Evolutionary conservation across 495 filamentous ascomycete genomes (phyloP), one percentile per base, ranked within the genome.

Genomic region (Penicillium soppii): DNA sequence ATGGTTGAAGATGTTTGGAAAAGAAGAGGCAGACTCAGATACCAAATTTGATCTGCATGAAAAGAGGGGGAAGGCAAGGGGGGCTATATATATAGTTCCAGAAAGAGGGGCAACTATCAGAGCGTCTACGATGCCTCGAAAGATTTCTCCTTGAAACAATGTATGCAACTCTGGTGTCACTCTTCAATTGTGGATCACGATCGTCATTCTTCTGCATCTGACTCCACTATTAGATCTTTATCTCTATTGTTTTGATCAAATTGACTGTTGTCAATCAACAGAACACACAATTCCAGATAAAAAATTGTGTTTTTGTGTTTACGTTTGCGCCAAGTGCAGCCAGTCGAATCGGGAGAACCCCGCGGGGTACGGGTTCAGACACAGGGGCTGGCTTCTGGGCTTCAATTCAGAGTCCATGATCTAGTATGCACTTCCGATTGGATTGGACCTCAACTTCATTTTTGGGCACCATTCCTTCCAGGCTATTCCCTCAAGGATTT

Each of bases 1-100:
- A 68, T 68, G 20, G 59, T 32, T 15, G 35, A 17, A 26, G 9
- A 10, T 33, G 43, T 45, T 17, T 6, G 25, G 23, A 25, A 20
- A 12, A 6, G 36, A 40, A 27, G 16, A 17, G 7, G 16, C 15
- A 30, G 23, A 36, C n/a, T 17, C 8, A 27, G 33, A 47, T 26
- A 25, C 33, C n/a, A 38, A 29, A 12, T n/a, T 4, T 26, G 15
- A 20, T 27, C 5, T 22, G n/a, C 7, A n/a, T 58, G 51, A 40
- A 61, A 39, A 43, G 35, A 43, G 47, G 29, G 29, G 40, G 40
- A 43, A 16, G 27, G 19, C 43, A 20, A 38, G 20, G 9, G 27
- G 30, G 16, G 25, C 25, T 13, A 6, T 49, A 21, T 49, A 49
- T 30, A 49, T 49, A 40, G 7, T 17, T 15, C 5, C 6, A 9